Base-by-base conservation (phyloP, 306 rosid species). In the Trifolium fragiferum region DNA sequence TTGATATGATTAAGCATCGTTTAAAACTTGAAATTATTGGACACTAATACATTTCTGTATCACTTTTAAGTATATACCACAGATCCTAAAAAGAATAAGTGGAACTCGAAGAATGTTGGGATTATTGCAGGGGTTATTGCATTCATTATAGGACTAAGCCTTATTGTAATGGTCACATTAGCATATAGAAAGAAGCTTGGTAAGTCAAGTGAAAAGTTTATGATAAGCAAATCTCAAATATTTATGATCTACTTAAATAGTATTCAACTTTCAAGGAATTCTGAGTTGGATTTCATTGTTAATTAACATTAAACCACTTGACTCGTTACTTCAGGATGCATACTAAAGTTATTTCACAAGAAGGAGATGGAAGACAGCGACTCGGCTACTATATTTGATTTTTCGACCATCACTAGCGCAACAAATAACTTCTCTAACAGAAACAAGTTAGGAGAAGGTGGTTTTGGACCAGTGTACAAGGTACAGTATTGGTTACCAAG, bases 41-140 rank as follows among this genome's bases (percentile, higher is more conserved):
- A 30, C 33, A 4, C 33, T 30, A 30, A 30, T 30, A 30, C 33
- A 30, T 30, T 30, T 6, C 1, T 4, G 6, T 30, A 4, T 49
- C 7, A 49, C 3, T n/a, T 49, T 7, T n/a, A n/a, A 49, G 54
- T 15, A 49, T 15, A 47, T 15, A 49, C 35, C 19, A 20, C 75
- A 70, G 75, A 53, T 70, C 51, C 8, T 21, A 70, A 12, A 35
- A 70, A 44, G 50, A 53, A 19, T 35, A 54, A 6, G 14, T 53
- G 6, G 50, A 53, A 70, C 51, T 53, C 37, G 65, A 35, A 70
- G 75, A 37, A 13, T 70, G 53, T 37, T 10, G 38, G 65, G 50
- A 70, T 4, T 54, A 0, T 70, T 6, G 63, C 33, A 16, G 74
- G 74, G 35, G 15, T 70, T 51, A n/a, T 68, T 21, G n/a, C 60